These are phyloP conservation scores for Pyrus hybrid DNA, from an alignment of 331 rosid genomes.

Conservation along the genomic window DNA sequence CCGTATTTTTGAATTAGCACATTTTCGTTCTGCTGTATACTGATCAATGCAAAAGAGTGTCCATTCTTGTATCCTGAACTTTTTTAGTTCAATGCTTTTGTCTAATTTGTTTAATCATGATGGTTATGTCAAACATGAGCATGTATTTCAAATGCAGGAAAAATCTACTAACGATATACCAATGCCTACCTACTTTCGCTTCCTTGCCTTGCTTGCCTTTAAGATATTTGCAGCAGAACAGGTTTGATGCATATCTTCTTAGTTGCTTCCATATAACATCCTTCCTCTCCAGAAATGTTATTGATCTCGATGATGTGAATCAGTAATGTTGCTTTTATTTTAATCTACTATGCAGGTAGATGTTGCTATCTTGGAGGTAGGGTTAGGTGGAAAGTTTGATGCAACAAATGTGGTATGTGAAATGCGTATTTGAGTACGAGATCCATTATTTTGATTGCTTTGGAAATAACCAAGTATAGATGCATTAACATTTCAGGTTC, in stretches of 20 bases:
- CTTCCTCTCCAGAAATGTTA: neutral
- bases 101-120: neutral
- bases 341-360: conserved; percentile 60
- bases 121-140: neutral
- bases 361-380: conserved; percentile 92
- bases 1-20: neutral
- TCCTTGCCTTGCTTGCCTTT: conserved; percentile 95
- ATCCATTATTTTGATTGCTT: neutral
- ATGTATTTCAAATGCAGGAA: conserved; percentile 34
- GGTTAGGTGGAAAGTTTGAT: conserved; percentile 87
- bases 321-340: neutral
- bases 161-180: conserved; percentile 56
- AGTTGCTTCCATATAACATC: neutral
- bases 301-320: neutral
- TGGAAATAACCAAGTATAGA: neutral
- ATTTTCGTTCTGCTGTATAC: neutral
- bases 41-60: neutral
- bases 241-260: conserved; percentile 43
- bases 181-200: conserved; percentile 90
- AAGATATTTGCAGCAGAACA: conserved; percentile 87
- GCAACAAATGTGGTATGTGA: conserved; percentile 88
- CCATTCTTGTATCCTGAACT: neutral
- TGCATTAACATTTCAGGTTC: conserved; percentile 54
- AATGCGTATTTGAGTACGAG: conserved; percentile 3
- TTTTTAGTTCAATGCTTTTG: conserved; percentile 6